Evolutionary conservation across 345 rosid genomes (phyloP).

Genomic region (Linum trigynum): DNA sequence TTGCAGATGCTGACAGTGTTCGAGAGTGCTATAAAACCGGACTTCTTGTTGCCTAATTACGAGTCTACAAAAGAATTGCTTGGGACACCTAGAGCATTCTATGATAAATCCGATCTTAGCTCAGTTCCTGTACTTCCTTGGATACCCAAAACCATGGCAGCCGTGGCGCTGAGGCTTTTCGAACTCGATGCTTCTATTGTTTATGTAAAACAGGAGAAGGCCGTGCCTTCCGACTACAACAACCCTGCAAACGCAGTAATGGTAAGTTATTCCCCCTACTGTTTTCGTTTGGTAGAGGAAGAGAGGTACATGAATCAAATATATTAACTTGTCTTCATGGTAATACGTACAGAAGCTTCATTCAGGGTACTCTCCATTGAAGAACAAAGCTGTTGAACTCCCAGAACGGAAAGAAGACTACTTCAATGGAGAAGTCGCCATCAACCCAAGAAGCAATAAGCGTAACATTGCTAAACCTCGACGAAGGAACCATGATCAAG

Average conservation of each 20-base stretch:
- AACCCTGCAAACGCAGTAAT: conserved; percentile 31
- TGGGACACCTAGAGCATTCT: conserved; percentile 22
- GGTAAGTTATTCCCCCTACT: conserved; percentile 34
- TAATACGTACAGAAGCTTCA: conserved; percentile 45
- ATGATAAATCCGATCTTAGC: conserved; percentile 23
- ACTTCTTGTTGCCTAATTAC: conserved; percentile 45
- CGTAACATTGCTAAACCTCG: conserved; percentile 51
- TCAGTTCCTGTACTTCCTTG: conserved; percentile 75
- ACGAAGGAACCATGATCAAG: conserved; percentile 45
- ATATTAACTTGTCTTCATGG: conserved; percentile 7
- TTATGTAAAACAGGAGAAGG: conserved; percentile 50
- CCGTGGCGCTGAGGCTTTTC: conserved; percentile 75
- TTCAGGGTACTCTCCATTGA: conserved; percentile 30
- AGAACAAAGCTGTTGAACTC: conserved; percentile 39
- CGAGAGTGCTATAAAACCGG: conserved; percentile 67
- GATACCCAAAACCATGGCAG: conserved; percentile 84
- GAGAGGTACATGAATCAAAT: not conserved
- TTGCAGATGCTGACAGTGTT: conserved; percentile 59
- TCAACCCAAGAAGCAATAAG: conserved; percentile 22
- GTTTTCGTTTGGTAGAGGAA: too few species aligned
- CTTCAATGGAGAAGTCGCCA: conserved; percentile 21
- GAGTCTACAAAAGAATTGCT: conserved; percentile 66
- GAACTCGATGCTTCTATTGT: conserved; percentile 64
- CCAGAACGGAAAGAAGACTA: conserved; percentile 34
- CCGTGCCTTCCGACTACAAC: conserved; percentile 34